Base-by-base conservation (phyloP, 139 green algal species). In the Micractinium conductrix region DNA sequence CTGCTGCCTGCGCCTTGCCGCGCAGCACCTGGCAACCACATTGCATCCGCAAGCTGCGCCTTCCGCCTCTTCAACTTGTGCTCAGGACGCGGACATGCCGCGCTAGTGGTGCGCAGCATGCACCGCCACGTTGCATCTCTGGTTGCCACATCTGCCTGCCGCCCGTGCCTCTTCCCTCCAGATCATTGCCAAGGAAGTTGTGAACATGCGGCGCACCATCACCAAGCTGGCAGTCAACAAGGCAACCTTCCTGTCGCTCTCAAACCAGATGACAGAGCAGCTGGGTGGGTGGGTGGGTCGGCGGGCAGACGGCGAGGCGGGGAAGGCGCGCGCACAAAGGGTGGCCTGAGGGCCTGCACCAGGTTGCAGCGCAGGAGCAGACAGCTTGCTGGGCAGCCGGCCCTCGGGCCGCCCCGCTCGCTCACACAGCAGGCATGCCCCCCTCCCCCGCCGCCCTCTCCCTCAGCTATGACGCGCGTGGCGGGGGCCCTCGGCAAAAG, bases 221-320 rank as follows among this genome's bases (percentile, higher is more conserved):
- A 79, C 71, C 12, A 87, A 90, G 43, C 68, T 98, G 79, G 94
- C 94, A 50, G 91, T 87, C 0, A 95, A 98, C 84, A 98, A 98
- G 74, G 95, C 95, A 12, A 94, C 96, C 73, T 91, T 98, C 78
- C 90, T 96, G 24, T 87, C 85, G 55, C 91, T 98, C 37, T 89
- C 84, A 79, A 91, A 90, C 16, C 87, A 94, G 83, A 91, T 98
- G 28, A 91, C 88, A 26, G 92, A 98, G 86, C 94, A 97, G 85
- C 87, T 98, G 10, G 94, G 90, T 93, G 62, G 19, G 78, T 7
- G 43, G 38, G 26, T 38, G 40, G 35, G n/a, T 1, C 62, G 28
- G 33, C 33, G 22, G 48, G 48, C 48, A 58, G 14, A 58, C 10
- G 48, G 48, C 48, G 48, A 14, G 48, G 48, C n/a, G n/a, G n/a